Evolutionary conservation across 2,329 filamentous ascomycete genomes (phyloP).

Genomic region (Venturia aucupariae): DNA sequence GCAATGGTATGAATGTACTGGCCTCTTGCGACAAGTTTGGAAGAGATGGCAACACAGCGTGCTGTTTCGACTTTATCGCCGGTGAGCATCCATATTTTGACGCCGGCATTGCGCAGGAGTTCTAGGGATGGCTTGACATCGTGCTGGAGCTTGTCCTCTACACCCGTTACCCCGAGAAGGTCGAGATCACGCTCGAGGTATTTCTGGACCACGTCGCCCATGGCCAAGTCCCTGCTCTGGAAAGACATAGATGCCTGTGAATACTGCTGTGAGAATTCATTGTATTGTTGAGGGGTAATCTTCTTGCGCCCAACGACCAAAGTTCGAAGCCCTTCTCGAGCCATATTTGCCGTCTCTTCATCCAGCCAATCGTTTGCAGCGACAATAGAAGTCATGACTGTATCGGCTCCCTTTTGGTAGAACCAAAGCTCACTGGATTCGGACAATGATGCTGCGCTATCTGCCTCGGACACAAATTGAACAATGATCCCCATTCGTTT

Average conservation of each 20-base stretch:
- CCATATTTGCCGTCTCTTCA: slow-evolving; percentile 99
- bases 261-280: slow-evolving; percentile 66
- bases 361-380: slow-evolving; percentile 97
- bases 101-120: slow-evolving; percentile 87
- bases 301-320: slow-evolving; percentile 90
- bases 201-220: slow-evolving; percentile 70
- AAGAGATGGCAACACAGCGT: slow-evolving; percentile 88
- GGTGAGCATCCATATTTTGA: slow-evolving; percentile 99
- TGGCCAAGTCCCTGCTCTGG: slow-evolving; percentile 67
- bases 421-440: slow-evolving; percentile 81
- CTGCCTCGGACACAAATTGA: slow-evolving; percentile 55
- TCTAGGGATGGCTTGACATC: slow-evolving; percentile 95
- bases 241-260: slow-evolving; percentile 74
- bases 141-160: slow-evolving; percentile 91
- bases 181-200: slow-evolving; percentile 84
- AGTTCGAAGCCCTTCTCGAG: slow-evolving; percentile 86
- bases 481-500: slow-evolving; percentile 98
- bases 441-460: slow-evolving; percentile 31
- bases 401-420: slow-evolving; percentile 96
- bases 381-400: slow-evolving; percentile 94
- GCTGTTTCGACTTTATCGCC: slow-evolving; percentile 98
- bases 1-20: slow-evolving; percentile 94
- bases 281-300: slow-evolving; percentile 68
- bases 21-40: slow-evolving; percentile 84
- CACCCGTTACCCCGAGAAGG: slow-evolving; percentile 90